Evolutionary conservation across 1,284 basidiomycete genomes (phyloP).

Genomic region (Polyporus tsugae): DNA sequence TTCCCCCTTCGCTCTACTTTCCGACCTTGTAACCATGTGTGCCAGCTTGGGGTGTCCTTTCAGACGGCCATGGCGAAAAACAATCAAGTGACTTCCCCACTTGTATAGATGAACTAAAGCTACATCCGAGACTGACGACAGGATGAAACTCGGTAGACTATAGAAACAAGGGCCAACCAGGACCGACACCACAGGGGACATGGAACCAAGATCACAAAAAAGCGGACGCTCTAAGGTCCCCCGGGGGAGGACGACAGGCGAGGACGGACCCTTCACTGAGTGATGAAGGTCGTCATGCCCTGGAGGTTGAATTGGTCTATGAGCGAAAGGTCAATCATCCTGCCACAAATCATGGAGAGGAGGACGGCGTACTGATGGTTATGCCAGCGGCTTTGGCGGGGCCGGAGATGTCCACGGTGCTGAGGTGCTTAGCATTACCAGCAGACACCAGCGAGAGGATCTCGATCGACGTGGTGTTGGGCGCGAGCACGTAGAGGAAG

Average conservation of each 20-base stretch:
- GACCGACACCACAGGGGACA: neutral
- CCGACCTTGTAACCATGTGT: neutral
- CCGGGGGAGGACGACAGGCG: neutral
- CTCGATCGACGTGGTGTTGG: slow-evolving; percentile 49
- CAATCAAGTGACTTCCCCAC: slow-evolving; percentile 12
- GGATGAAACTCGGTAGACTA: neutral
- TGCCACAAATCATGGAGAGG: neutral
- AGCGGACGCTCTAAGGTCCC: neutral
- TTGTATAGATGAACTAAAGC: slow-evolving; percentile 14
- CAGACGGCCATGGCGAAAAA: neutral
- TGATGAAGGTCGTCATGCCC: slow-evolving; percentile 52
- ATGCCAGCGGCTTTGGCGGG: slow-evolving; percentile 48
- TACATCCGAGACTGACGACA: slow-evolving; percentile 13
- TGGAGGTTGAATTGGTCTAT: slow-evolving; percentile 49
- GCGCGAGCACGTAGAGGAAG: slow-evolving; percentile 54
- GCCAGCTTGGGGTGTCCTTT: neutral
- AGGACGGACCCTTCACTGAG: slow-evolving; percentile 17
- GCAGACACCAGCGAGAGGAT: slow-evolving; percentile 52
- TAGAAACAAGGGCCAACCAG: neutral
- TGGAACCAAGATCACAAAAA: neutral
- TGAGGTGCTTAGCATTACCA: slow-evolving; percentile 49
- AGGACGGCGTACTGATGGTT: slow-evolving; percentile 43
- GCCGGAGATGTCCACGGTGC: slow-evolving; percentile 50
- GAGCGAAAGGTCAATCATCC: neutral
- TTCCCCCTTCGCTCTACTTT: neutral